These are phyloP conservation scores for Talaromyces islandicus DNA, from an alignment of 2,329 filamentous ascomycete species.

Conservation along the genomic window DNA sequence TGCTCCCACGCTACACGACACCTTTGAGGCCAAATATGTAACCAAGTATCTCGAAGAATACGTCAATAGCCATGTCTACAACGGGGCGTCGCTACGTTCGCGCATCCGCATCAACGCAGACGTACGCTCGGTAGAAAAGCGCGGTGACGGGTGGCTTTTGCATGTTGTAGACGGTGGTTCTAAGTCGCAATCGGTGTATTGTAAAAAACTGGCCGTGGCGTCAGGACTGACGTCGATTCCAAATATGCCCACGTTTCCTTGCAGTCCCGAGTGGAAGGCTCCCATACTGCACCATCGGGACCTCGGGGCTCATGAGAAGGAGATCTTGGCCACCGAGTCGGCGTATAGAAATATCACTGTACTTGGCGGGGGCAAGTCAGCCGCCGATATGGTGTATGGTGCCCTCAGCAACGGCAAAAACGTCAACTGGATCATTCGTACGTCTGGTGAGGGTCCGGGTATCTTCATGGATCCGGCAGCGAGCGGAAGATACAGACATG, in stretches of 20 bases:
- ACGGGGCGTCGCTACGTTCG: neutral
- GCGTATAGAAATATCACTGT: constrained; percentile 4
- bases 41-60: constrained; percentile 3
- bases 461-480: constrained; percentile 6
- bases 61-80: constrained; percentile 3
- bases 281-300: constrained; percentile 5
- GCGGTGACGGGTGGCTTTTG: neutral
- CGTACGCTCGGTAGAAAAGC: constrained; percentile 3
- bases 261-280: neutral
- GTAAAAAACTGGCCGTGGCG: constrained; percentile 3
- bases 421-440: constrained; percentile 6
- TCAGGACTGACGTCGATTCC: constrained; percentile 1
- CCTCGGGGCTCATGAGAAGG: neutral
- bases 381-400: constrained; percentile 5
- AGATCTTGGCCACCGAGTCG: neutral
- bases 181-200: neutral
- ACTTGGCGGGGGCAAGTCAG: constrained; percentile 3
- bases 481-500: constrained; percentile 3
- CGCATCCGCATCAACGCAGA: neutral
- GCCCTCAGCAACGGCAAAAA: neutral
- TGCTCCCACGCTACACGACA: neutral
- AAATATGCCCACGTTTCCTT: constrained; percentile 5
- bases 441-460: constrained; percentile 2
- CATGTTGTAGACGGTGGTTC: neutral
- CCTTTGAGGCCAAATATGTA: constrained; percentile 4